These are phyloP conservation scores for Nemania sp. DNA, from an alignment of 2,329 filamentous ascomycete species.

Conservation along the genomic window DNA sequence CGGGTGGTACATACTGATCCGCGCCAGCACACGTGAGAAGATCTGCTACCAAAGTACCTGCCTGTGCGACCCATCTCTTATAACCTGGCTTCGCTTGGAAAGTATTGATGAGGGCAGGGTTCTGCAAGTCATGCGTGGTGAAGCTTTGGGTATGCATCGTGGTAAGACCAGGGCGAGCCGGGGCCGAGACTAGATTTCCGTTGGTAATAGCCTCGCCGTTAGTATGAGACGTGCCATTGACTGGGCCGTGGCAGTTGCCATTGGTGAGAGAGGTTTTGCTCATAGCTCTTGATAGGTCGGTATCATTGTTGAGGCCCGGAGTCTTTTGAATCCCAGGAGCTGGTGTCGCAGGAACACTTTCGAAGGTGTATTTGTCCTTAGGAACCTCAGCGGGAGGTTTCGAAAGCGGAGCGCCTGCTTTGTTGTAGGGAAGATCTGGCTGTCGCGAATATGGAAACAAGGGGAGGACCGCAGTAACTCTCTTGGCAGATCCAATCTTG, in stretches of 20 bases:
- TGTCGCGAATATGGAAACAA: conserved; percentile 97
- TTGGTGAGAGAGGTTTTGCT: conserved; percentile 72
- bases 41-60: conserved; percentile 93
- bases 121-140: conserved; percentile 74
- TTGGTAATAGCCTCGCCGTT: conserved; percentile 46
- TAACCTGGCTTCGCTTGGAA: conserved; percentile 90
- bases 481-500: conserved; percentile 90
- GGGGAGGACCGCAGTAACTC: conserved; percentile 93
- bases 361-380: conserved; percentile 82
- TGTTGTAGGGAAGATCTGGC: conserved; percentile 97
- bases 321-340: conserved; percentile 77
- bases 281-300: conserved; percentile 80
- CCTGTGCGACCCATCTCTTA: conserved; percentile 98
- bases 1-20: conserved; percentile 75
- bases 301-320: conserved; percentile 73
- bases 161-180: conserved; percentile 52
- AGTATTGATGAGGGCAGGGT: conserved; percentile 66
- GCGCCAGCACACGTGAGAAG: conserved; percentile 94
- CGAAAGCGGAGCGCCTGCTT: conserved; percentile 87
- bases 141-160: conserved; percentile 62
- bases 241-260: conserved; percentile 43
- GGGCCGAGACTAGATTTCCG: conserved; percentile 45
- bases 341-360: conserved; percentile 90
- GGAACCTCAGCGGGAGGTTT: conserved; percentile 68
- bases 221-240: conserved; percentile 52